Conservation (phyloP, 345 rosid species). For the Firmiana major region DNA sequence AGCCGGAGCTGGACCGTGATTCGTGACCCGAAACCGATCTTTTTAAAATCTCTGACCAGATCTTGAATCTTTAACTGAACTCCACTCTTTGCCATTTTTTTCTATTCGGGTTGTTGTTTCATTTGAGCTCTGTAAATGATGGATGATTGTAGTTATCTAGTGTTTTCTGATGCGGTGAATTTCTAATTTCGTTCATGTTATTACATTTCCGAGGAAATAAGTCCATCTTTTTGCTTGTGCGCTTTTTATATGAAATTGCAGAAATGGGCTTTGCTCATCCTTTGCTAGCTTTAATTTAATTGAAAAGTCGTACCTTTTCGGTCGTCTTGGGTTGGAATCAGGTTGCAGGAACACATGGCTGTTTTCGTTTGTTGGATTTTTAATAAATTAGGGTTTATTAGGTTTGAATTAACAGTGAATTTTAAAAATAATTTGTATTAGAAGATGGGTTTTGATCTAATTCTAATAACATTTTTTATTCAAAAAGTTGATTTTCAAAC, state of each 20-base stretch:
- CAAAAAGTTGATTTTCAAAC: too few relatives aligned
- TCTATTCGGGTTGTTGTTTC: not conserved
- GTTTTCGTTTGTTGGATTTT: too few relatives aligned
- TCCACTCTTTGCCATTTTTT: not conserved
- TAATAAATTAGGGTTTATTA: too few relatives aligned
- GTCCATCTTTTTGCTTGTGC: not conserved
- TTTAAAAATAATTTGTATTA: too few relatives aligned
- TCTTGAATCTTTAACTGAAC: slow-evolving; percentile 11
- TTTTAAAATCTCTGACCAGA: slow-evolving; percentile 5
- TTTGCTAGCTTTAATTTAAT: not conserved
- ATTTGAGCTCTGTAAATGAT: slow-evolving; percentile 20
- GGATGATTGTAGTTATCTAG: not conserved
- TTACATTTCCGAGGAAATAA: not conserved
- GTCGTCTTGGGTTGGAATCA: too few relatives aligned
- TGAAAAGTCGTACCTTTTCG: too few relatives aligned
- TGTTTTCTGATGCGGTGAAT: not conserved
- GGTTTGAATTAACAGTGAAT: too few relatives aligned
- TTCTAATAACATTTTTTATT: too few relatives aligned
- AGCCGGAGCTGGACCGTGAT: slow-evolving; percentile 38
- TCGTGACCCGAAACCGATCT: not conserved
- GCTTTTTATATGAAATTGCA: not conserved
- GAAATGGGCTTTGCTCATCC: not conserved
- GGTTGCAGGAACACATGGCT: too few relatives aligned
- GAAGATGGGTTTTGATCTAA: too few relatives aligned
- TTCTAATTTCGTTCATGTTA: not conserved